Percentiles rank a stretch among this genome's conserved stretches.
Evolutionary conservation across 169 alveolate species (phyloP).

Genomic region (Cytauxzoon felis): DNA sequence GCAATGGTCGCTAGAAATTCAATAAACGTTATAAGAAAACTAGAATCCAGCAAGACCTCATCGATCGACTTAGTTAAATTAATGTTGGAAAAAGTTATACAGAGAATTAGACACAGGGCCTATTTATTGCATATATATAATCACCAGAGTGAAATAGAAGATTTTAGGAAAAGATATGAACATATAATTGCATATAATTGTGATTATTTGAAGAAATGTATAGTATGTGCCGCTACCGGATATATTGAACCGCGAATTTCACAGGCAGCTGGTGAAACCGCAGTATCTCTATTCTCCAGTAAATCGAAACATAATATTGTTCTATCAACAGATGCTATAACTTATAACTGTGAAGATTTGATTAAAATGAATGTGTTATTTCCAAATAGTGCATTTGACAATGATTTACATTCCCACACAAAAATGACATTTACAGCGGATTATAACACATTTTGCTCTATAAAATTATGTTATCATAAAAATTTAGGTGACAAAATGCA

Average conservation of each 20-base stretch:
- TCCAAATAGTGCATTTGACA: too few species aligned
- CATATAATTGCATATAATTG: slow-evolving; percentile 31
- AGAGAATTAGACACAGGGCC: slow-evolving; percentile 56
- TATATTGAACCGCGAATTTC: slow-evolving; percentile 64
- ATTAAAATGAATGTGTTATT: too few species aligned
- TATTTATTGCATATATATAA: slow-evolving; percentile 60
- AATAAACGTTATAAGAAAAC: slow-evolving; percentile 15
- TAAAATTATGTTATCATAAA: too few species aligned
- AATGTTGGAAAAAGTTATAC: slow-evolving; percentile 49
- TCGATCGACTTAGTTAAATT: slow-evolving; percentile 56
- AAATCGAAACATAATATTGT: too few species aligned
- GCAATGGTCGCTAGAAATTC: slow-evolving; percentile 40
- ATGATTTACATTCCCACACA: too few species aligned
- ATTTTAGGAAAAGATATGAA: slow-evolving; percentile 40
- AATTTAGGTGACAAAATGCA: too few species aligned
- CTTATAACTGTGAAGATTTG: too few species aligned
- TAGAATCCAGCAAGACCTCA: slow-evolving; percentile 30
- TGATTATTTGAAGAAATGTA: slow-evolving; percentile 39
- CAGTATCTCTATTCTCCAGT: too few species aligned
- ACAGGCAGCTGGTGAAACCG: slow-evolving; percentile 50
- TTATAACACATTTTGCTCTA: too few species aligned
- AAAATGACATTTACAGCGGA: too few species aligned
- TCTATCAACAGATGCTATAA: too few species aligned
- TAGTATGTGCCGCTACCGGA: slow-evolving; percentile 36
- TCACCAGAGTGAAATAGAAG: slow-evolving; percentile 67